phyloP scores from a whole-genome alignment of 441 rosid species.

The Eutrema salsugineum region DNA sequence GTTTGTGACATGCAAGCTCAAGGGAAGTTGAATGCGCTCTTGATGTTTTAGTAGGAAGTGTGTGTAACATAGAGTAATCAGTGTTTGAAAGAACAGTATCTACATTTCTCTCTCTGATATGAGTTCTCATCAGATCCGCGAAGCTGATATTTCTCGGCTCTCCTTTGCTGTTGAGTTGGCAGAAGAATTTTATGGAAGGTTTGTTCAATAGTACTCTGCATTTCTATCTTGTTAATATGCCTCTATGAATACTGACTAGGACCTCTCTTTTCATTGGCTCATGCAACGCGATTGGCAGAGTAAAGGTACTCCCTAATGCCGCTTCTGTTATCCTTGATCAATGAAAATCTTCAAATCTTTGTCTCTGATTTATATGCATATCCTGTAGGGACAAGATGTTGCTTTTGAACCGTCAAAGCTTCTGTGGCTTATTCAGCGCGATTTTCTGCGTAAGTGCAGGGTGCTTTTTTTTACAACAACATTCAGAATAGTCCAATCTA shows the following conservation, averaged over 20 bases:
- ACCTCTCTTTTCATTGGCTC: constrained; percentile 37
- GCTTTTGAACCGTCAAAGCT: constrained; percentile 97
- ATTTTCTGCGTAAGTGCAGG: constrained; percentile 83
- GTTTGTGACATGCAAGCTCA: not conserved
- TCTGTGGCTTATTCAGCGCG: constrained; percentile 99
- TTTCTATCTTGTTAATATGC: constrained; percentile 17
- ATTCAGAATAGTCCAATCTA: not conserved
- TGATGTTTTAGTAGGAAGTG: constrained; percentile 6
- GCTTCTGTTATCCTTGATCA: constrained; percentile 15
- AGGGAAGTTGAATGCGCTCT: not conserved
- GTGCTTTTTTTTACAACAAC: not conserved
- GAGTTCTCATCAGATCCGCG: constrained; percentile 67
- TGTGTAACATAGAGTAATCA: not conserved
- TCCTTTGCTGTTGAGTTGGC: constrained; percentile 99
- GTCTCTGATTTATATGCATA: constrained; percentile 29
- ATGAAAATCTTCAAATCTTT: constrained; percentile 11
- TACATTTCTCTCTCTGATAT: constrained; percentile 14
- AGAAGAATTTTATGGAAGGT: constrained; percentile 99
- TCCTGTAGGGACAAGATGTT: constrained; percentile 86
- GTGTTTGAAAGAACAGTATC: constrained; percentile 3
- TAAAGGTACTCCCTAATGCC: constrained; percentile 66
- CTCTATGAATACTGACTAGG: constrained; percentile 38
- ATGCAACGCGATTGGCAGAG: constrained; percentile 52
- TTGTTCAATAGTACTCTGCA: constrained; percentile 29
- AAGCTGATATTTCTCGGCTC: constrained; percentile 96